Base-by-base conservation (phyloP, 2,329 filamentous ascomycete genomes). In the Fusarium floridanum region DNA sequence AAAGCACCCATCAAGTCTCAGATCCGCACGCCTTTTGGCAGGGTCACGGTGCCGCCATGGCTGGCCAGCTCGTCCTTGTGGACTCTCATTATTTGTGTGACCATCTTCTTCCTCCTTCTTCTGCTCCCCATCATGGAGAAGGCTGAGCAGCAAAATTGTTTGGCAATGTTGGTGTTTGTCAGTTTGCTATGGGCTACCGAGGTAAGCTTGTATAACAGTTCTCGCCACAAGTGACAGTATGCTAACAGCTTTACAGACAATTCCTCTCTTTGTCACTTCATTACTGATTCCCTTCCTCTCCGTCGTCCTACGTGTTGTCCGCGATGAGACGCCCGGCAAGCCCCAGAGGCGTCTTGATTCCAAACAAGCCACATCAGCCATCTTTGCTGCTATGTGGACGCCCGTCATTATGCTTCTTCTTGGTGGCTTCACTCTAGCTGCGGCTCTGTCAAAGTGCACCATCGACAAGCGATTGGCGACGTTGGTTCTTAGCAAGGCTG, bases 371-470 rank as follows among this genome's bases (percentile, higher is more conserved):
- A 94, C 96, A 0, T 87, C 90, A 32, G 96, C 93, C 79, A 93
- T 98, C 67, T 98, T 99, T 79, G 89, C 95, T 6, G 93, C 97
- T 29, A 99, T 99, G 97, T 99, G 97, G 97, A 98, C 96, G 5
- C 96, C 97, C 0, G 97, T 99, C 65, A 99, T 99, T 77, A 98
- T 99, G 97, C 90, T 99, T 17, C 88, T 99, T 24, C 91, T 99
- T 0, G 97, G 97, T 76, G 97, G 97, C 36, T 99, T 99, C 80
- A 98, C 97, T 3, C 92, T 99, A 64, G 97, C 97, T 11, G 97
- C 97, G 0, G 97, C 97, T 0, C 85, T 99, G 65, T 98, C 95
- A 59, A 99, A 99, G 83, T 98, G 97, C 83, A 97, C 95, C 77
- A 98, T 99, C 79, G 97, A 98, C 71, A 98, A 98, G 84, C 93